phyloP scores from a whole-genome alignment of 805 yeast species.

The Ogataea trehaloabstinens region DNA sequence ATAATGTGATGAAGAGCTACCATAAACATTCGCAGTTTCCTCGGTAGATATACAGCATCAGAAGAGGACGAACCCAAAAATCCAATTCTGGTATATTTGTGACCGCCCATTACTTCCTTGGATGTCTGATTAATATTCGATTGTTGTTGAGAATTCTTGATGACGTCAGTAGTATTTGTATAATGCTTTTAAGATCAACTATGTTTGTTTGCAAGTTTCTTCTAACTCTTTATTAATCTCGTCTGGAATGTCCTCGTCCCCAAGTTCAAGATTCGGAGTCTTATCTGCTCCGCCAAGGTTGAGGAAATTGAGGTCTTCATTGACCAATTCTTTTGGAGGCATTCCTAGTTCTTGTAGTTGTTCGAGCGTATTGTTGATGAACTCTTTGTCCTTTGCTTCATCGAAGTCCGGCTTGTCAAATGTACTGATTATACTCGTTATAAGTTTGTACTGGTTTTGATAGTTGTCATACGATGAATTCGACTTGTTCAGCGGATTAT shows the following conservation, averaged over 20 bases:
- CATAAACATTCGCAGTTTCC: slow-evolving; percentile 94
- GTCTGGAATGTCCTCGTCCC: slow-evolving; percentile 52
- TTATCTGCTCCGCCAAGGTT: slow-evolving; percentile 25
- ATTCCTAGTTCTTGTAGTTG: slow-evolving; percentile 72
- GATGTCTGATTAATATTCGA: slow-evolving; percentile 67
- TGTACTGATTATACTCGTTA: slow-evolving; percentile 56
- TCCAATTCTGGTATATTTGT: slow-evolving; percentile 64
- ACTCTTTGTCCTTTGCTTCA: slow-evolving; percentile 50
- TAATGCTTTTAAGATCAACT: not conserved
- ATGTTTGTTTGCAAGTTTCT: slow-evolving; percentile 51
- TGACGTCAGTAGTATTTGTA: slow-evolving; percentile 1
- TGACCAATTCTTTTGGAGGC: slow-evolving; percentile 72
- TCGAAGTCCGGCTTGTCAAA: slow-evolving; percentile 66
- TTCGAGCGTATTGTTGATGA: slow-evolving; percentile 58
- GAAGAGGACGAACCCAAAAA: slow-evolving; percentile 58
- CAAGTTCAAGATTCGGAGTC: slow-evolving; percentile 40
- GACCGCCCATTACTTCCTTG: slow-evolving; percentile 88
- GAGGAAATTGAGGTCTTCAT: slow-evolving; percentile 40
- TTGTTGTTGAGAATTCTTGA: not conserved
- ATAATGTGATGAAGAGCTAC: slow-evolving; percentile 66
- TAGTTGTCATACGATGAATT: slow-evolving; percentile 43
- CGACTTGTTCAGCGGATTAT: slow-evolving; percentile 43
- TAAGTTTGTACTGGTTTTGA: slow-evolving; percentile 58
- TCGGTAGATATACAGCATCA: slow-evolving; percentile 77
- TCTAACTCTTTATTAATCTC: slow-evolving; percentile 53